These are phyloP conservation scores for Fraxinus latifolia DNA, from an alignment of 305 asterid species.

Conservation along the genomic window DNA sequence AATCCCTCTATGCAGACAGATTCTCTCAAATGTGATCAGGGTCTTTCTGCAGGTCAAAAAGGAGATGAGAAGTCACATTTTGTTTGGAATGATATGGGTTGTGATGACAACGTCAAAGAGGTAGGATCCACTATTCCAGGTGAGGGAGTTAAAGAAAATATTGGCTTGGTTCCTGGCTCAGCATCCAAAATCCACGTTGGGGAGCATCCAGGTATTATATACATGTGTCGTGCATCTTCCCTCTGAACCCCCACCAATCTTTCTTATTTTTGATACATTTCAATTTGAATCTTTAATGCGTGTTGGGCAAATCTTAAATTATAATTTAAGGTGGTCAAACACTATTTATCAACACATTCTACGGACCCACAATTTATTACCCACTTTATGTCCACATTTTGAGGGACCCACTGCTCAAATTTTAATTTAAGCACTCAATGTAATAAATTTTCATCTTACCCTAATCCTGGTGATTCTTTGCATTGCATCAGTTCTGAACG, in stretches of 20 bases:
- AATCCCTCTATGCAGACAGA: slow-evolving; percentile 31
- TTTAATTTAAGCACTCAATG: background rate
- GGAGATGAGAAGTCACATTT: slow-evolving; percentile 32
- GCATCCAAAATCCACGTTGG: slow-evolving; percentile 30
- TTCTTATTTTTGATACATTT: slow-evolving; percentile 8
- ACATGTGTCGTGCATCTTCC: slow-evolving; percentile 4
- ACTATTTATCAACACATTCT: background rate
- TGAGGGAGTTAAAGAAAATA: slow-evolving; percentile 36
- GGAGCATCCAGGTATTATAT: slow-evolving; percentile 41
- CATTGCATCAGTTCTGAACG: slow-evolving; percentile 44
- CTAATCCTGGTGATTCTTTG: slow-evolving; percentile 20
- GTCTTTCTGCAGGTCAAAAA: slow-evolving; percentile 30
- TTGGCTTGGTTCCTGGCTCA: slow-evolving; percentile 34
- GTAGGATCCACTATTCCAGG: slow-evolving; percentile 28
- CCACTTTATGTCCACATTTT: background rate
- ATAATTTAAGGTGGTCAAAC: background rate
- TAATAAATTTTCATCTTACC: slow-evolving; percentile 1
- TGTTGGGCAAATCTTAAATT: background rate
- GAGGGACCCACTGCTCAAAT: background rate
- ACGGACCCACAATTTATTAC: background rate
- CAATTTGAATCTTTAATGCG: background rate
- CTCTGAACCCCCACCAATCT: background rate
- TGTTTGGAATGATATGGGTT: slow-evolving; percentile 32
- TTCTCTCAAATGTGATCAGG: slow-evolving; percentile 29
- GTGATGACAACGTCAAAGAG: slow-evolving; percentile 33